Base-by-base conservation (phyloP, 1,284 basidiomycete genomes). In the Coniophora puteana region DNA sequence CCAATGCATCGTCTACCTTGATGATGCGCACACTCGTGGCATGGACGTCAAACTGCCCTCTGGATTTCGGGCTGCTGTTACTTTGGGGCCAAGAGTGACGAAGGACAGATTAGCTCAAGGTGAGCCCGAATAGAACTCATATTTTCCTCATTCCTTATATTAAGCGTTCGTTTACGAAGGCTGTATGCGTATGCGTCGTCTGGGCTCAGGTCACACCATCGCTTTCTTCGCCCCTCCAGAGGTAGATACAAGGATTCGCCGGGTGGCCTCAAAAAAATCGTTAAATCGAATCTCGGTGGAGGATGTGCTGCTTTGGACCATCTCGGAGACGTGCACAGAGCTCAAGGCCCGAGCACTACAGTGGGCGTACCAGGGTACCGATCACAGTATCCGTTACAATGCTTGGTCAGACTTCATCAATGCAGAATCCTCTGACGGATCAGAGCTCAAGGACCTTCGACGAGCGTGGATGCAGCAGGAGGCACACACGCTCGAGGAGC, bases 1-100 rank as follows among this genome's bases (percentile, higher is more conserved):
- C 13, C 58, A 63, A 46, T 76, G 73, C 24, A 45, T 76, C 4
- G 50, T 78, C 2, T 79, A 80, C 44, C 66, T 80, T 0, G 78
- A 79, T 31, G 77, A 80, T 48, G 71, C 71, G 1, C 76, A 79
- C 44, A 79, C 78, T 0, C 57, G 78, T 21, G 77, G 78, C 6
- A 78, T 74, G 0, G 76, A 79, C 49, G 55, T 79, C 13, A 76
- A 69, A 30, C 55, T 79, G 24, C 76, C 77, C 0, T 33, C 14
- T 2, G 44, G 61, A 16, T 63, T 59, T 34, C 63, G 71, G 4
- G 77, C 78, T 14, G 69, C 66, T 1, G 75, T 78, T 5, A 79
- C 75, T 0, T 51, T 79, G 2, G 78, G 76, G 0, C 70, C 69
- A 0, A 75, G 70, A 31, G 57, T 78, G 3, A 75, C 72, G 0